Evolutionary conservation across 2,329 filamentous ascomycete species (phyloP), one percentile per base, ranked within the genome.

Genomic region (Pseudogymnoascus sp.): DNA sequence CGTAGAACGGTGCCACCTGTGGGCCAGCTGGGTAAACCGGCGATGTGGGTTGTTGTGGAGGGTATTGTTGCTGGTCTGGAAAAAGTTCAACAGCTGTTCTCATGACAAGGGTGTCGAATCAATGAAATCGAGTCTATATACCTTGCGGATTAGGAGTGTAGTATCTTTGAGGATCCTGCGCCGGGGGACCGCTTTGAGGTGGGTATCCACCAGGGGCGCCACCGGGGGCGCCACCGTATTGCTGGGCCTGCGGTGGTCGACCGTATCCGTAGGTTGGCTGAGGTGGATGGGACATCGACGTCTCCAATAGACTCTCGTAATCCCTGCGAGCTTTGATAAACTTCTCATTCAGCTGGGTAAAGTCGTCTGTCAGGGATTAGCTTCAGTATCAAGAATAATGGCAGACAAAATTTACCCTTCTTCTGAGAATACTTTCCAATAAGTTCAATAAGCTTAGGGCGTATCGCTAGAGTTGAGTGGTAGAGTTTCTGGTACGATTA

Each of bases 361-460:
- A 97, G 74, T 99, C 94, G 75, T 99, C 94, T 96, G 66, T 22
- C n/a, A 47, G 1, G 35, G 39, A 57, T 65, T 20, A 66, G 63
- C 35, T 59, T 62, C 70, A 62, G 28, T 39, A 57, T 6, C 60
- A 8, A 30, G 5, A 8, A 50, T 20, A 11, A 14, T 1, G 1
- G 16, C 12, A 14, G 12, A 3, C 35, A 28, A 8, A 28, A 62
- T 72, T 67, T 77, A 93, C 91, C 92, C 77, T 99, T 99, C 83
- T 96, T 97, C 73, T 99, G 94, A 8, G 94, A 97, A 72, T 99
- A 99, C 74, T 97, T 97, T 64, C 95, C 94, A 72, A 99, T 99
- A 58, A 99, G 78, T 77, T 97, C 95, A 72, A 99, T 97, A 64
- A 99, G 78, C 77, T 99, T 99, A 11, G 94, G 94, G 32, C 94